Evolutionary conservation across 2,329 filamentous ascomycete genomes (phyloP).

Genomic region (Neonectria ditissima): DNA sequence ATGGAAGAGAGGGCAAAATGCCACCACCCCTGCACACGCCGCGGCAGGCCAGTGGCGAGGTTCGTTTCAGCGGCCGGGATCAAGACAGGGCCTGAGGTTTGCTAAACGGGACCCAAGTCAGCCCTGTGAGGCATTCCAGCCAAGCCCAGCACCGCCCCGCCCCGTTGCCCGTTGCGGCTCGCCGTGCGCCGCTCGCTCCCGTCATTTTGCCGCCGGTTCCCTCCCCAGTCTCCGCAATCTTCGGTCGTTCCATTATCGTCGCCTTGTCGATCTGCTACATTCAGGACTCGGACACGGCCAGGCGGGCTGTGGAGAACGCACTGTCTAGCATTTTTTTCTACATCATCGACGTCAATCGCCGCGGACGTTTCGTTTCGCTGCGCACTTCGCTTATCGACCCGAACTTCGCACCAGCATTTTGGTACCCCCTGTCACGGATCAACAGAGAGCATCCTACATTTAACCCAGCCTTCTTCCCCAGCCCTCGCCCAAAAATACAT

Average conservation of each 20-base stretch:
- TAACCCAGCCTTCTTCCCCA: neutral
- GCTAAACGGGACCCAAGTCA: conserved; percentile 11
- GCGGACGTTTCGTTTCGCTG: neutral
- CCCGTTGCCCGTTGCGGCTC: neutral
- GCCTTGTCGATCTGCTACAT: neutral
- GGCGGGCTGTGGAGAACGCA: neutral
- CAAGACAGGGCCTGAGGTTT: no score
- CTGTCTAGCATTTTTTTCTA: neutral
- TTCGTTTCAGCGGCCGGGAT: conserved; percentile 11
- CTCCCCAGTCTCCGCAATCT: conserved; percentile 8
- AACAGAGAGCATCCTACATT: neutral
- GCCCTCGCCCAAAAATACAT: neutral
- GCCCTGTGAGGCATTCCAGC: conserved; percentile 27
- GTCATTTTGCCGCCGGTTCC: conserved; percentile 5
- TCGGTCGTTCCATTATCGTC: neutral
- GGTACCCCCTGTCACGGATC: neutral
- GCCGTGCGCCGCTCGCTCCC: neutral
- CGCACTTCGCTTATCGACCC: conserved; percentile 8
- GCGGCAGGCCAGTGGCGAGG: conserved; percentile 17
- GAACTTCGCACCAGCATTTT: neutral
- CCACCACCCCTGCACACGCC: conserved; percentile 12
- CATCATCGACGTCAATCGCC: neutral
- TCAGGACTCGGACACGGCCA: neutral
- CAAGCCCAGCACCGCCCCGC: conserved; percentile 20
- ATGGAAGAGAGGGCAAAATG: conserved; percentile 14